phyloP scores from a whole-genome alignment of 2,329 filamentous ascomycete species.

The Fusarium sp. region DNA sequence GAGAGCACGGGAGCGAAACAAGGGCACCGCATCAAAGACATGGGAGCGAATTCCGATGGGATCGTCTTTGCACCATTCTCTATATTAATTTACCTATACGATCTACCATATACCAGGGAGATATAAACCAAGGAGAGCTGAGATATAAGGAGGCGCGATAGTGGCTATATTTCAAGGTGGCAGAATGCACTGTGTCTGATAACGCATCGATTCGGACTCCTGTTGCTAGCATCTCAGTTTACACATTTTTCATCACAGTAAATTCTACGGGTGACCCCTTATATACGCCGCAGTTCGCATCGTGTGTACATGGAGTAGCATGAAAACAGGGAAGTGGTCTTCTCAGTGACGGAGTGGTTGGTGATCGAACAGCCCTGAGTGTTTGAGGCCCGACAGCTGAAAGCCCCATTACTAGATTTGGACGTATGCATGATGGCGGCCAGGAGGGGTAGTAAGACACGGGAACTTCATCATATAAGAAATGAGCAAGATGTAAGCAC shows the following conservation, averaged over 20 bases:
- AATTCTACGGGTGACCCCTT: fast-evolving
- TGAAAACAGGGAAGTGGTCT: too few relatives aligned
- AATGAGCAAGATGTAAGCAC: background rate
- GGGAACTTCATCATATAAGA: fast-evolving
- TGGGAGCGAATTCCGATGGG: too few relatives aligned
- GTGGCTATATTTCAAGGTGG: too few relatives aligned
- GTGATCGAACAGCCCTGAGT: background rate
- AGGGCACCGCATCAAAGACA: background rate
- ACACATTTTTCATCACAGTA: fast-evolving
- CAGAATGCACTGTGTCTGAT: background rate
- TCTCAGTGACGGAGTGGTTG: background rate
- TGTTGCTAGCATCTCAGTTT: fast-evolving
- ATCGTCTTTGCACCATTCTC: fast-evolving
- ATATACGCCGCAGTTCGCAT: fast-evolving
- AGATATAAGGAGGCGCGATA: fast-evolving
- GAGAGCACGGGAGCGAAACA: background rate
- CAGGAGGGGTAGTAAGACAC: background rate
- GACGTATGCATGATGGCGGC: background rate
- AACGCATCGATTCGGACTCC: fast-evolving
- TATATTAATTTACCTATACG: fast-evolving
- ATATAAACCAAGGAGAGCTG: too few relatives aligned
- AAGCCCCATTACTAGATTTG: background rate
- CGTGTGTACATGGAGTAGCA: fast-evolving
- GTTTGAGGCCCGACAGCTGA: background rate
- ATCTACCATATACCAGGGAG: too few relatives aligned